Percentiles rank a stretch among this genome's conserved stretches.
phyloP scores from a whole-genome alignment of 352 stramenopile species.

The Thraustochytrium striatum region DNA sequence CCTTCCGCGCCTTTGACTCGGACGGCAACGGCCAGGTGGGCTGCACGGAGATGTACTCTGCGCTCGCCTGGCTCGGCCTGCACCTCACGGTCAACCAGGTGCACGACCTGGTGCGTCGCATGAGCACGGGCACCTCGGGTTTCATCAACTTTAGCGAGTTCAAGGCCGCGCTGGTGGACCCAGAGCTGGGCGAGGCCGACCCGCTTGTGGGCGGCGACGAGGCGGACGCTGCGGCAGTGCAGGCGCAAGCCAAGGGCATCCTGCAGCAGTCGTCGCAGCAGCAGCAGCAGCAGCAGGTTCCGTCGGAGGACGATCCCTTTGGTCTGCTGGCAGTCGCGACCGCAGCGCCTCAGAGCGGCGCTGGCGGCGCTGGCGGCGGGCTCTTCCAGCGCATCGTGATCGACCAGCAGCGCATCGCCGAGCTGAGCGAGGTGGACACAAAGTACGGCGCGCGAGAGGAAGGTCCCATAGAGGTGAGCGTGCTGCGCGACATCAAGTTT shows the following conservation, averaged over 20 bases:
- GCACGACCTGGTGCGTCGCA: constrained; percentile 71
- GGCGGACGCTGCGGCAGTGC: constrained; percentile 47
- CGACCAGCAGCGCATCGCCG: constrained; percentile 60
- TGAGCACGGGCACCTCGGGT: constrained; percentile 76
- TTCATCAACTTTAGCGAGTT: constrained; percentile 82
- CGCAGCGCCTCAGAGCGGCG: neutral
- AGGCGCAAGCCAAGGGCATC: constrained; percentile 56
- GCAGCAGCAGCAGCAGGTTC: neutral
- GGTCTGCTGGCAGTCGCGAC: constrained; percentile 5
- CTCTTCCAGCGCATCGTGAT: constrained; percentile 55
- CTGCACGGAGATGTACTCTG: constrained; percentile 73
- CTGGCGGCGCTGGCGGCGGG: neutral
- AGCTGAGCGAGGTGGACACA: constrained; percentile 61
- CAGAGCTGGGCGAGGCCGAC: constrained; percentile 60
- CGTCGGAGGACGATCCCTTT: constrained; percentile 13
- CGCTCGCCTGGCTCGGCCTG: constrained; percentile 74
- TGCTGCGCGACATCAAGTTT: constrained; percentile 60
- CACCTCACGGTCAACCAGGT: constrained; percentile 58
- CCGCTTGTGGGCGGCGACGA: constrained; percentile 29
- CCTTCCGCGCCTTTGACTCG: constrained; percentile 80
- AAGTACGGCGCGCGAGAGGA: constrained; percentile 10
- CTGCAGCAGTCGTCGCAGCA: constrained; percentile 48
- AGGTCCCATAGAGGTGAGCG: constrained; percentile 29
- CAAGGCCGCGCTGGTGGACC: constrained; percentile 74
- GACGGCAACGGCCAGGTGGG: constrained; percentile 75